Base-by-base conservation (phyloP, 148 eudicot species). In the Camellia granthamiana region DNA sequence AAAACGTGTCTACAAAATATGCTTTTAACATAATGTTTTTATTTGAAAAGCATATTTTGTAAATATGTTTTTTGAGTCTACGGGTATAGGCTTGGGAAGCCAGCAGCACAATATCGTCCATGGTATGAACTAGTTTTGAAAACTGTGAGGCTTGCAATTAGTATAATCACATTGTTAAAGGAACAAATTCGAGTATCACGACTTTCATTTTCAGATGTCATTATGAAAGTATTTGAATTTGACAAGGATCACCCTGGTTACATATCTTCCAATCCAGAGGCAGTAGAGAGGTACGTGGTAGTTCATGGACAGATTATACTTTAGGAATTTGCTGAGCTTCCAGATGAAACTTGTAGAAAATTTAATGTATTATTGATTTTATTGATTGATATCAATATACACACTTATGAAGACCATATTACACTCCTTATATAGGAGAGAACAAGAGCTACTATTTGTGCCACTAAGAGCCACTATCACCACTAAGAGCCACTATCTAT, bases 41-140 rank as follows among this genome's bases (percentile, higher is more conserved):
- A 56, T 15, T 19, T 47, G n/a, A 47, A 38, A 66, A 62, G 59
- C 69, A 42, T 46, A 13, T 38, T 13, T 77, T 6, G 13, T 30
- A 30, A 30, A 30, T 30, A 30, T 62, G 14, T 42, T 69, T 51
- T 76, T 47, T 41, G 74, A 81, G 49, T 69, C 81, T 71, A 12
- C 83, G 93, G 99, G 99, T 94, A 94, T 81, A 87, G 99, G 72
- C 98, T 96, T 79, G 99, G 99, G 72, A 94, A 91, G 77, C 99
- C 99, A 65, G 88, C 97, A 79, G 92, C 92, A 82, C 98, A 91
- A 74, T 96, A 96, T 84, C 90, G 88, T 70, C 94, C 95, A 14
- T 96, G 99, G 99, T 96, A 96, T 83, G 92, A 90, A 77, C 92
- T 93, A 72, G 95, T 96, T 76, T 84, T 94, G n/a, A 96, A 88